phyloP scores from a whole-genome alignment of 495 filamentous ascomycete species.

The Friedmanniomyces simplex region DNA sequence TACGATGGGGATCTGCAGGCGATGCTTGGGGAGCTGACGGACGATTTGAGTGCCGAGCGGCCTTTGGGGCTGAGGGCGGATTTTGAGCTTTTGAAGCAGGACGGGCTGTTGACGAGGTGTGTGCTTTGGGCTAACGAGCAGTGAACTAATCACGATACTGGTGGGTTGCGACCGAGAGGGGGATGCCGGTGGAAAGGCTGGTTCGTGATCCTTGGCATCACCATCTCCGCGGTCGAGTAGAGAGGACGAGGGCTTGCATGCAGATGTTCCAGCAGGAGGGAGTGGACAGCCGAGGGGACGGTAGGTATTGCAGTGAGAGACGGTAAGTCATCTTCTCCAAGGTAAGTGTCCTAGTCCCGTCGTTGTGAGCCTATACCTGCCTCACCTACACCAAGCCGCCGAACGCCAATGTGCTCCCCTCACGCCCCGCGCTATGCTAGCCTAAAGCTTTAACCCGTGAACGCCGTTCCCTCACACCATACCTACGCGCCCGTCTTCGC shows the following conservation, averaged over 20 bases:
- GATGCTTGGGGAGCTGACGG: constrained; percentile 18
- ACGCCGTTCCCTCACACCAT: background rate
- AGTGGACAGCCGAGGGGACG: too few species aligned
- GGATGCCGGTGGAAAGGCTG: too few species aligned
- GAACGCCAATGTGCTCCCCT: background rate
- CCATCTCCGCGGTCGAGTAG: too few species aligned
- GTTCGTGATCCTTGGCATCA: too few species aligned
- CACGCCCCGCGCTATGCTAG: background rate
- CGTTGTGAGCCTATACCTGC: too few species aligned
- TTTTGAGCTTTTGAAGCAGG: constrained; percentile 26
- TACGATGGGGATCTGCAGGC: constrained; percentile 27
- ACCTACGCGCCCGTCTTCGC: constrained; percentile 9
- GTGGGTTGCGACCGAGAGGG: too few species aligned
- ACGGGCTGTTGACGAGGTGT: constrained; percentile 17
- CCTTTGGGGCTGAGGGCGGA: constrained; percentile 34
- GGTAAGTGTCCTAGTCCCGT: too few species aligned
- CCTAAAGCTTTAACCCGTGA: background rate
- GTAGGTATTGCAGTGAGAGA: too few species aligned
- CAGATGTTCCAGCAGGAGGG: too few species aligned
- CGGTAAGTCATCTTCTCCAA: too few species aligned
- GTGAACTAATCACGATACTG: background rate
- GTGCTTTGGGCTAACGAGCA: constrained; percentile 1
- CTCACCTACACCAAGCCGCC: too few species aligned
- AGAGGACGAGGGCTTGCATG: too few species aligned
- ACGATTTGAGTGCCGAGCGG: constrained; percentile 5